Evolutionary conservation across 2,329 filamentous ascomycete species (phyloP), one percentile per base, ranked within the genome.

Genomic region (Capronia epimyces): DNA sequence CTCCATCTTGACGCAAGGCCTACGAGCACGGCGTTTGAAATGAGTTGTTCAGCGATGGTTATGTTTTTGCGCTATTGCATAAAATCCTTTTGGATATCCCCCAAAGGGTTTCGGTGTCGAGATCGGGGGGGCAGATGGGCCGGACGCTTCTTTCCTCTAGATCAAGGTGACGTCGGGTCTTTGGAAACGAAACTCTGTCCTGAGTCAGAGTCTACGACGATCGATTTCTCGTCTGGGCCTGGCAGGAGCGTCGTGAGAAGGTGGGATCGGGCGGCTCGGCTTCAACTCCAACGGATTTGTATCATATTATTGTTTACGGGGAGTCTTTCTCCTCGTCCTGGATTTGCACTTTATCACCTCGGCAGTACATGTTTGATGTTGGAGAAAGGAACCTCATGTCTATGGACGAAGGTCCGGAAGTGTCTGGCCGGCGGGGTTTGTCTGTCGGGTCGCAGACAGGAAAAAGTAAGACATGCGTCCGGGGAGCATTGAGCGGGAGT

Each of bases 281-380:
- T 24, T 44, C 25, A 15, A 16, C 15, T 37, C 16, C 16, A 13
- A 13, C 15, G 20, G 32, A 40, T 29, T 50, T 50, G 47, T 50
- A 50, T 50, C 47, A 46, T 46, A 46, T 45, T 45, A 20, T 32
- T 34, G 29, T 32, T 32, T 32, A 12, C 12, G 7, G 29, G 29
- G 12, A 12, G 12, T 6, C 18, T 42, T 21, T 42, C 12, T 42
- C 39, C 40, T n/a, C 40, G 25, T 25, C 20, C n/a, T 25, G 20
- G 4, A 16, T 43, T 6, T 22, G 4, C 10, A 6, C 13, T 39
- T 13, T 5, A 5, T 13, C 13, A 13, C 32, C 6, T 36, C n/a
- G n/a, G n/a, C n/a, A n/a, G n/a, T n/a, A n/a, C n/a, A n/a, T n/a
- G n/a, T n/a, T n/a, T n/a, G n/a, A n/a, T n/a, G n/a, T n/a, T n/a